phyloP scores from a whole-genome alignment of 2,329 filamentous ascomycete genomes.

The Ophiostoma sp. region DNA sequence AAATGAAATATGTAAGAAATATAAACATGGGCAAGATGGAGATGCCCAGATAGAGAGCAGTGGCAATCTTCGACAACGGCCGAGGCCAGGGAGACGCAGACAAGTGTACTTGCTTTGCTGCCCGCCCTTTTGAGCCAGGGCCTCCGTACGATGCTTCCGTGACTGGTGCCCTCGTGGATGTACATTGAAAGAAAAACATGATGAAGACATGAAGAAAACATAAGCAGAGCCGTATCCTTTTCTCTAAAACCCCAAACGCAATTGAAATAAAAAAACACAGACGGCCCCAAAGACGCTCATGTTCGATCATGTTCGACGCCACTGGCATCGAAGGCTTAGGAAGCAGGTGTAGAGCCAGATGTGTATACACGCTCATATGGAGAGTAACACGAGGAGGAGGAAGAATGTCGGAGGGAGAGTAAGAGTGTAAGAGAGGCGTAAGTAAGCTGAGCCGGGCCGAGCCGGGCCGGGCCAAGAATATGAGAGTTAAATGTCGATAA shows the following conservation, averaged over 20 bases:
- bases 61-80: background rate
- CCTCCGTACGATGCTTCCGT: no score
- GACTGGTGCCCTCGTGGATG: no score
- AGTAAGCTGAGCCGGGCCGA: background rate
- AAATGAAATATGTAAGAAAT: background rate
- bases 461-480: background rate
- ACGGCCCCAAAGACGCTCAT: background rate
- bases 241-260: slow-evolving; percentile 1
- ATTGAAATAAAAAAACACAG: background rate
- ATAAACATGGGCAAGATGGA: background rate
- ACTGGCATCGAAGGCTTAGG: background rate
- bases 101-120: background rate
- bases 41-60: background rate
- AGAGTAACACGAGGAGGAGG: no score
- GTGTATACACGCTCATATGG: background rate
- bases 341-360: background rate
- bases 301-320: background rate
- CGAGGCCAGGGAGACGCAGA: background rate
- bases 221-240: slow-evolving; percentile 8
- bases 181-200: background rate
- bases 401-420: no score
- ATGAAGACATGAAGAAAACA: background rate
- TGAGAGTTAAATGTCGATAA: slow-evolving; percentile 14
- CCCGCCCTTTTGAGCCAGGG: no score
- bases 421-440: background rate